Conservation (phyloP, 768 basidiomycete species). For the Boletus coccyginus region DNA sequence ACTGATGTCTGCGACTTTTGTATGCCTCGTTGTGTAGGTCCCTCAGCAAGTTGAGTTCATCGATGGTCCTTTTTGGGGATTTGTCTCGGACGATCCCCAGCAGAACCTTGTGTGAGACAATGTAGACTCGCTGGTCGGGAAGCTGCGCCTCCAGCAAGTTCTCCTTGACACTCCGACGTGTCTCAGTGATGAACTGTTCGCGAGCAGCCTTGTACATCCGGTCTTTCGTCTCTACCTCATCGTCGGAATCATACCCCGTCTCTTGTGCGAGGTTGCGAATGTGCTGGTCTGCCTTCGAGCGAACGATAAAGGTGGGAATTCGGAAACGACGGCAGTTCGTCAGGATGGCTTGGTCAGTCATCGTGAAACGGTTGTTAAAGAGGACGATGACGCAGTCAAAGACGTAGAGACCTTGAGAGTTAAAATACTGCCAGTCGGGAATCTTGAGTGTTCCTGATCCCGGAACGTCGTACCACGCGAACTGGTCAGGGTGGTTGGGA, state of each 20-base stretch:
- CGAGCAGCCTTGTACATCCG: conserved; percentile 23
- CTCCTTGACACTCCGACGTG: conserved; percentile 21
- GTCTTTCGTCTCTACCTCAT: conserved; percentile 14
- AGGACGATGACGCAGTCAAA: conserved; percentile 37
- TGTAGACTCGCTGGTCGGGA: conserved; percentile 29
- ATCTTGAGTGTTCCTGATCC: conserved; percentile 36
- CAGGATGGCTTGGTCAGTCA: conserved; percentile 36
- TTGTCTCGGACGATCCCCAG: conserved; percentile 24
- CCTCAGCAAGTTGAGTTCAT: conserved; percentile 27
- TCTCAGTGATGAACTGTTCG: conserved; percentile 27
- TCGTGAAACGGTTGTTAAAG: conserved; percentile 35
- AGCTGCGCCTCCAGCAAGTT: conserved; percentile 26
- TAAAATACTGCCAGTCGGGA: conserved; percentile 39
- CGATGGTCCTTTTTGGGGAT: conserved; percentile 21
- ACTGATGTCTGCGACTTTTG: conserved; percentile 4
- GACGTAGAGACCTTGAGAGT: conserved; percentile 36
- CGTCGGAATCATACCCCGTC: conserved; percentile 28
- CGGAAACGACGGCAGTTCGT: conserved; percentile 30
- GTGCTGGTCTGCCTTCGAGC: conserved; percentile 37
- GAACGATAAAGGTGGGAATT: conserved; percentile 36
- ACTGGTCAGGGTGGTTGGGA: conserved; percentile 19
- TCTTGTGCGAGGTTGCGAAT: conserved; percentile 28
- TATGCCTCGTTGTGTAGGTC: conserved; percentile 21
- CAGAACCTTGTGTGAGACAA: conserved; percentile 24
- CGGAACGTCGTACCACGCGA: conserved; percentile 39